Conservation (phyloP, 371 early-diverging fungal genomes). For the Lichtheimia corymbifera region DNA sequence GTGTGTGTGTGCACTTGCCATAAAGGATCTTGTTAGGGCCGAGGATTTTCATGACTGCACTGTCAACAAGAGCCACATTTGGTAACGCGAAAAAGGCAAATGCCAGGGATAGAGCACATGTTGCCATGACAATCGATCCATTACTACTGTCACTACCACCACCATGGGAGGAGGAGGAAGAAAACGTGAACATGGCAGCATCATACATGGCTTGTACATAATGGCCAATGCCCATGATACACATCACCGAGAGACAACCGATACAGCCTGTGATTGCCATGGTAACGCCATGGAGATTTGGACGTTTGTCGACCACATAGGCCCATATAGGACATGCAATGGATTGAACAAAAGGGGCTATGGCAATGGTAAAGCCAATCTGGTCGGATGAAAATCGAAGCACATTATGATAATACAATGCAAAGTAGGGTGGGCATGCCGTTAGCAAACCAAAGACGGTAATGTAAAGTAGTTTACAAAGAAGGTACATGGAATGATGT, state of each 20-base stretch:
- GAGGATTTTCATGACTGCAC: constrained; percentile 52
- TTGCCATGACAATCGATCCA: constrained; percentile 18
- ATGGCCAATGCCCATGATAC: constrained; percentile 24
- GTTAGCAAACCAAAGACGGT: constrained; percentile 39
- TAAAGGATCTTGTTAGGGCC: constrained; percentile 49
- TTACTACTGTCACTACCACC: background rate
- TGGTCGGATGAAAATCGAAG: constrained; percentile 45
- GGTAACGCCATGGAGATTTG: constrained; percentile 33
- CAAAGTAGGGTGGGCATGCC: constrained; percentile 44
- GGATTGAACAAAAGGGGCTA: constrained; percentile 51
- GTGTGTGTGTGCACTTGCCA: constrained; percentile 25
- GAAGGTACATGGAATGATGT: constrained; percentile 7
- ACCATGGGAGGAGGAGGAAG: background rate
- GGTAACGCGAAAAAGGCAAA: constrained; percentile 48
- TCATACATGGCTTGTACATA: background rate
- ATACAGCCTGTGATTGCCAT: constrained; percentile 39
- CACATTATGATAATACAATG: constrained; percentile 40
- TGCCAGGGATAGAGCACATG: constrained; percentile 27
- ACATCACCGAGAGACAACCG: constrained; percentile 39
- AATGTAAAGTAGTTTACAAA: constrained; percentile 40
- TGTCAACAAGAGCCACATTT: constrained; percentile 45
- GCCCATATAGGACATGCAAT: constrained; percentile 51
- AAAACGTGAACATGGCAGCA: background rate
- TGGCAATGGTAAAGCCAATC: constrained; percentile 45
- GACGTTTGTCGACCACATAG: constrained; percentile 37